Conservation (phyloP, 257 asterid species). For the Oldenlandia corymbosa region DNA sequence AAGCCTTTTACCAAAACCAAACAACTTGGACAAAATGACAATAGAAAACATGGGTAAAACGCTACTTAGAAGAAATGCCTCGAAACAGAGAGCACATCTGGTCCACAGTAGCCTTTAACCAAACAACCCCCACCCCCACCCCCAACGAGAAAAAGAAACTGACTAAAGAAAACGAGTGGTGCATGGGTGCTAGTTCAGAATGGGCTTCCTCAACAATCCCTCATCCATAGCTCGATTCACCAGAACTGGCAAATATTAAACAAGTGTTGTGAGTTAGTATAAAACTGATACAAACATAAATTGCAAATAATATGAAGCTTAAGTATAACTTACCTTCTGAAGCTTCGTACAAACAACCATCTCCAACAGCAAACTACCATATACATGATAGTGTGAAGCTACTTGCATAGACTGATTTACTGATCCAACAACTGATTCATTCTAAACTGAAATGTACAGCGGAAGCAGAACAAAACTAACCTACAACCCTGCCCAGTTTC, state of each 20-base stretch:
- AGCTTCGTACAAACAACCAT: constrained; percentile 46
- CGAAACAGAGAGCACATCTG: too few species aligned
- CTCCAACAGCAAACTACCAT: constrained; percentile 31
- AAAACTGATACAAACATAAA: constrained; percentile 8
- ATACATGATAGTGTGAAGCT: constrained; percentile 9
- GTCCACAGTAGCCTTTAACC: too few species aligned
- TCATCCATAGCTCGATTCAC: not conserved
- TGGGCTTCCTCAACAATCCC: constrained; percentile 1
- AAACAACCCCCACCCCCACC: too few species aligned
- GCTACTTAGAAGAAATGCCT: too few species aligned
- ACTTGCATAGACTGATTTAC: constrained; percentile 15
- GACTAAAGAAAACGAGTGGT: not conserved
- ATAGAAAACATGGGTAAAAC: too few species aligned
- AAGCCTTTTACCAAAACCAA: not conserved
- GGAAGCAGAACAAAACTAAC: constrained; percentile 29
- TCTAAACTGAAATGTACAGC: constrained; percentile 3
- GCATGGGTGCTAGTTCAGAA: constrained; percentile 11
- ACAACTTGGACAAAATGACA: too few species aligned
- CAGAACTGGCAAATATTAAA: constrained; percentile 9
- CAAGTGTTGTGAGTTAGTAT: not conserved
- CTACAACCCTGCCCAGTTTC: constrained; percentile 45
- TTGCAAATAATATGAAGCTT: not conserved
- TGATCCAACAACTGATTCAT: constrained; percentile 7
- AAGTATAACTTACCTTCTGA: constrained; percentile 21
- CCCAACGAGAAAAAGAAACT: too few species aligned